Evolutionary conservation across 2,329 filamentous ascomycete species (phyloP), one percentile per base, ranked within the genome.

Genomic region (Ramularia collo-cygni): DNA sequence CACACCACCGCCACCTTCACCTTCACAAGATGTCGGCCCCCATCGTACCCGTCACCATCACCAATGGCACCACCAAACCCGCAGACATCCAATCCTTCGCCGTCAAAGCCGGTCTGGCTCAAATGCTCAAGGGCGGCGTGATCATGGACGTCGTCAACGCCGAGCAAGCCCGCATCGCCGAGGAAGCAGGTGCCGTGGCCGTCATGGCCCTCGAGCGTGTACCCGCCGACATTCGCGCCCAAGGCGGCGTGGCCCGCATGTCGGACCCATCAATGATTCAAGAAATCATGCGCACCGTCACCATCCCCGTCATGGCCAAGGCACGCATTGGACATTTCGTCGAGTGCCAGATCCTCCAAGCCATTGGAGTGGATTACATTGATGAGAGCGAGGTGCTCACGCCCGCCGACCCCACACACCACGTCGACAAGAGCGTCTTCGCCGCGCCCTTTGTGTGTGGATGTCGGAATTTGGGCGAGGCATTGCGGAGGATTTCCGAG

Each of bases 181-280:
- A 98, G 68, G 89, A 96, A 65, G 89, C 92, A 46, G 92, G 92
- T 48, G 92, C 92, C 47, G 85, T 81, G 54, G 92, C 92, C 61
- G 92, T 98, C 71, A 98, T 98, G 92, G 92, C 92, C 28, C 82
- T 98, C 47, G 92, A 96, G 76, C 84, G 92, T 51, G 92, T 96
- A 35, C 92, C 92, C 37, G 90, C 92, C 57, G 92, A 98, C 66
- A 98, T 98, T 64, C 81, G 92, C 55, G 81, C 75, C 46, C 76
- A 95, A 64, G 92, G 92, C 55, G 92, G 92, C 60, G 92, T 98
- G 15, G 88, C 88, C 9, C 84, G 92, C 66, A 98, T 98, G 92
- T 92, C 85, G 2, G 90, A 96, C 69, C 92, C 92, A 2, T 71
- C 76, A 56, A 85, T 95, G 77, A 96, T 96, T 75, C 83, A 84